These are phyloP conservation scores for Vaccinium corymbosum DNA, from an alignment of 148 eudicot species.

Conservation along the genomic window DNA sequence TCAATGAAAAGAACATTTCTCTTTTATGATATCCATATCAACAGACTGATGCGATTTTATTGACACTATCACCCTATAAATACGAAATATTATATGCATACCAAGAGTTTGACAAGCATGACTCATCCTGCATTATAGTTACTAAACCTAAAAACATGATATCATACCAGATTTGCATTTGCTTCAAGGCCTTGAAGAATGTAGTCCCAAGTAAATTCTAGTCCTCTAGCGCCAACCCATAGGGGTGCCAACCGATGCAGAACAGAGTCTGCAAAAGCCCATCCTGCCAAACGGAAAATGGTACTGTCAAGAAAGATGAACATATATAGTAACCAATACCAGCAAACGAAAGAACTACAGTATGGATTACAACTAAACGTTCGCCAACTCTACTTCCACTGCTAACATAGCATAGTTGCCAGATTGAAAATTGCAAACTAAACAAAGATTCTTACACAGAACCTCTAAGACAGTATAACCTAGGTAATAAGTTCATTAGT, in stretches of 20 bases:
- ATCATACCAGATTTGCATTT: slow-evolving; percentile 86
- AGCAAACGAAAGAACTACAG: neutral
- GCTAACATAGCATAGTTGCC: slow-evolving; percentile 1
- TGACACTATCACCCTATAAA: neutral
- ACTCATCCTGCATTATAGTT: neutral
- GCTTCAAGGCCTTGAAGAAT: slow-evolving; percentile 97
- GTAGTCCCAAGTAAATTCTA: slow-evolving; percentile 95
- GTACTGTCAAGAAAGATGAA: neutral
- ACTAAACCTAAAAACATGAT: neutral
- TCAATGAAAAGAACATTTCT: neutral
- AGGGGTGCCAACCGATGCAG: slow-evolving; percentile 92
- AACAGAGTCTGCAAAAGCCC: slow-evolving; percentile 99
- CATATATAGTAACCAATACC: neutral
- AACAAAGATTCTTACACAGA: neutral
- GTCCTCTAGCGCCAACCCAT: slow-evolving; percentile 97
- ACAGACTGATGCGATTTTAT: neutral
- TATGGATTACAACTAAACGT: neutral
- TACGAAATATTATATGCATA: neutral
- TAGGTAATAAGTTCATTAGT: neutral
- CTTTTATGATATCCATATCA: neutral
- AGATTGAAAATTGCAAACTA: neutral
- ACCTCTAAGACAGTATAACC: neutral
- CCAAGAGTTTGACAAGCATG: neutral
- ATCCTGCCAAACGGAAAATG: slow-evolving; percentile 51
- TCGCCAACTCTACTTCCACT: neutral